Base-by-base conservation (phyloP, 2,329 filamentous ascomycete genomes). In the Lecanoromycetidae sp. region DNA sequence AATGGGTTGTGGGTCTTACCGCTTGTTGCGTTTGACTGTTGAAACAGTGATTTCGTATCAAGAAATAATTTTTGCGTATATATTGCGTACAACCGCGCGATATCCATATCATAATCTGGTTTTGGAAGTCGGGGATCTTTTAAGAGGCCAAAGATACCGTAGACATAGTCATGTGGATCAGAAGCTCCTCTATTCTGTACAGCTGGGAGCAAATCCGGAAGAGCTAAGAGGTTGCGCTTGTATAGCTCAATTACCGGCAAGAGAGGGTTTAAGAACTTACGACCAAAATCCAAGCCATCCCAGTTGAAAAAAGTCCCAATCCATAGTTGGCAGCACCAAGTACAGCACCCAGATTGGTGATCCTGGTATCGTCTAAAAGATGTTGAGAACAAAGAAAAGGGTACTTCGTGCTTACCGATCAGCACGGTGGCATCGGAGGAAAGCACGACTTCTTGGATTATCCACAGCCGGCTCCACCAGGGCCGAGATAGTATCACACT, bases 381-480 rank as follows among this genome's bases (percentile, higher is more conserved):
- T n/a, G n/a, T n/a, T n/a, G n/a, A n/a, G n/a, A 38, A 23, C 20
- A 38, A 22, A 10, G 35, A 25, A 25, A 38, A 10, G 2, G 17
- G 17, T 23, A 23, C 19, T n/a, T 38, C 9, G 10, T 23, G 19
- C 61, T 52, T 50, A 64, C 57, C 20, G 10, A 38, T 42, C n/a
- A n/a, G 41, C 3, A 33, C 15, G 3, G 19, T 38, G 5, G 17
- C 8, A 23, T 23, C 13, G 8, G 20, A 5, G 4, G 35, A 19
- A 13, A 48, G 7, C 7, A 48, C 27, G n/a, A 45, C 27, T 23
- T 48, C 45, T 23, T 48, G 45, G 17, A 41, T 19, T 4, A 32
- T 34, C 45, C 45, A 44, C 9, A 32, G 7, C 12, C 45, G 23
- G 13, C 17, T 41, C 25, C 47, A 48, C 36, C 29, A 48, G 5